Percentiles rank a stretch among this genome's conserved stretches.
Conservation (phyloP, 108 stramenopile species). For the Epipyxis sp. region DNA sequence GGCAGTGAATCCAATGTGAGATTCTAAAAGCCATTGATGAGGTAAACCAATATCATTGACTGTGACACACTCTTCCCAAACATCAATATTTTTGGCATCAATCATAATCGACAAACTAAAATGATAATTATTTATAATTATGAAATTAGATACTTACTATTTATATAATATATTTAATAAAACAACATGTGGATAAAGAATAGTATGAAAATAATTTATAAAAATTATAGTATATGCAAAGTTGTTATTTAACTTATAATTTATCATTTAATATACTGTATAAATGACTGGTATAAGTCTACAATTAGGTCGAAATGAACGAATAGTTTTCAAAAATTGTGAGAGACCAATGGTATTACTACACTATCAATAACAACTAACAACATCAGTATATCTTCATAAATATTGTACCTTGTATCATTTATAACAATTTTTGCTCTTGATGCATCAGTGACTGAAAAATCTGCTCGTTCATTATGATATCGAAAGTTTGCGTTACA, state of each 20-base stretch:
- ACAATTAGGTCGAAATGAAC: too few relatives aligned
- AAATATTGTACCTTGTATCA: slow-evolving; percentile 12
- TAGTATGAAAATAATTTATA: too few relatives aligned
- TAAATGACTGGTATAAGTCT: too few relatives aligned
- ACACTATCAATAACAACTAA: not conserved
- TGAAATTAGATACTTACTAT: too few relatives aligned
- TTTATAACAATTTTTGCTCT: slow-evolving; percentile 28
- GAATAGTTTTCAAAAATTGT: too few relatives aligned
- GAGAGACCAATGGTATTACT: not conserved
- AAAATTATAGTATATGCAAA: too few relatives aligned
- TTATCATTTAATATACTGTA: too few relatives aligned
- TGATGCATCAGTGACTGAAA: slow-evolving; percentile 40
- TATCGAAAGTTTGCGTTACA: slow-evolving; percentile 53
- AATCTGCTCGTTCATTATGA: slow-evolving; percentile 59
- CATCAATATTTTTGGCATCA: slow-evolving; percentile 35
- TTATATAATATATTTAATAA: too few relatives aligned
- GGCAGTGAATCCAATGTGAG: slow-evolving; percentile 55
- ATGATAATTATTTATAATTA: too few relatives aligned
- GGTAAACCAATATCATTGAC: slow-evolving; percentile 6
- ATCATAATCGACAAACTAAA: slow-evolving; percentile 32
- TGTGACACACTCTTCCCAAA: slow-evolving; percentile 27
- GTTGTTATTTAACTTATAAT: too few relatives aligned
- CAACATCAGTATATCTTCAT: not conserved
- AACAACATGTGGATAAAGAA: too few relatives aligned
- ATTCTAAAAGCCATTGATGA: slow-evolving; percentile 33